Evolutionary conservation across 164 flowering plant species (phyloP), one percentile per base, ranked within the genome.

Genomic region (Tinospora cordifolia): DNA sequence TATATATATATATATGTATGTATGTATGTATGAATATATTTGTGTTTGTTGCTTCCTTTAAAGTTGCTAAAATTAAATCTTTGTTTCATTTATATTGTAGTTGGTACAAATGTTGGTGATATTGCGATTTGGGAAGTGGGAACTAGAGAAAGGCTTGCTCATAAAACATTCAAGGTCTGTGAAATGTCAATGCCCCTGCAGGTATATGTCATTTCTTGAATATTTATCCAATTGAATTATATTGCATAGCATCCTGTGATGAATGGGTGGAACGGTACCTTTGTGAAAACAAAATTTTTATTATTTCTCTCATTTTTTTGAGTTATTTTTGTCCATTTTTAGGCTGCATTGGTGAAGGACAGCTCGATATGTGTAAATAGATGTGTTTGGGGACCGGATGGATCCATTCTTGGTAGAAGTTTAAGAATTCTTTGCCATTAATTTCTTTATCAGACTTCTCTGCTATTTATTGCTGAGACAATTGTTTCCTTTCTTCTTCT

Each of bases 51-150:
- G 15, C 25, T 64, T 59, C 36, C 8, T 40, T 17, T 58, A 26
- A 26, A 44, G 10, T 25, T 17, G 51, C 19, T 34, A 14, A 46
- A 44, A 54, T 60, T 22, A 22, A 15, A 7, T 15, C 40, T 54
- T 39, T 38, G 2, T 24, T 22, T 12, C 17, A 8, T 54, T 22
- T 36, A 36, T 21, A 73, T 69, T 66, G 62, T 34, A 86, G 88
- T 84, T 75, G 93, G 91, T 19, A 86, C 87, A 64, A 83, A 81
- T 70, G 85, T 84, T 79, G 93, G 93, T 70, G 91, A 86, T 38
- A 83, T 89, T 78, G 76, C 82, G 68, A 75, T 89, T 39, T 89
- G 93, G 90, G 90, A 85, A 72, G 85, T 84, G 72, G 86, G 83
- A 62, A 75, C 83, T 63, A 75, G 81, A 57, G 85, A 82, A 70